Evolutionary conservation across 352 stramenopile species (phyloP).

Genomic region (Globisporangium orthogonon): DNA sequence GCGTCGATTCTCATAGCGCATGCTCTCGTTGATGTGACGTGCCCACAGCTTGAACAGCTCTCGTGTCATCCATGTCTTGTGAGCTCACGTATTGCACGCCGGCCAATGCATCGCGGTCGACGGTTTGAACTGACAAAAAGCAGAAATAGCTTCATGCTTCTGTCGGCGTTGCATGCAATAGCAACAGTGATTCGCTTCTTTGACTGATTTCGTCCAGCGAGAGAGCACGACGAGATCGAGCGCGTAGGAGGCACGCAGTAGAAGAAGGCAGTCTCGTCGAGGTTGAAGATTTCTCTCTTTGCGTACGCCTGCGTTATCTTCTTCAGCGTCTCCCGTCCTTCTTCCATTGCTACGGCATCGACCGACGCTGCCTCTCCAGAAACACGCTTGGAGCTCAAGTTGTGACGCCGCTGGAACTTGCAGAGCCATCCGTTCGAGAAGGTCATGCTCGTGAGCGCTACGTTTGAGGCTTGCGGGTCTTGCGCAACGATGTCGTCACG

Average conservation of each 20-base stretch:
- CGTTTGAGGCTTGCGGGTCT: background rate
- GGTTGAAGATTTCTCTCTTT: slow-evolving; percentile 13
- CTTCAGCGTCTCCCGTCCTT: background rate
- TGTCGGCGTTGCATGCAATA: slow-evolving; percentile 4
- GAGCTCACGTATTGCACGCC: slow-evolving; percentile 1
- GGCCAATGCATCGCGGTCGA: background rate
- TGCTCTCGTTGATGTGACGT: background rate
- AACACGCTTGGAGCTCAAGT: slow-evolving; percentile 7
- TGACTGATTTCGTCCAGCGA: slow-evolving; percentile 3
- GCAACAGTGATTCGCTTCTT: slow-evolving; percentile 8
- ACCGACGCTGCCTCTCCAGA: slow-evolving; percentile 7
- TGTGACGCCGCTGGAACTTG: slow-evolving; percentile 10
- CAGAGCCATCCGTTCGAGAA: slow-evolving; percentile 26
- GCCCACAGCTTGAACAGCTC: slow-evolving; percentile 3
- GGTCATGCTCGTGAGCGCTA: background rate
- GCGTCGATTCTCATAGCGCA: background rate
- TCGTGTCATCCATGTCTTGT: slow-evolving; percentile 2
- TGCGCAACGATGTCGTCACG: background rate
- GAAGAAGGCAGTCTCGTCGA: slow-evolving; percentile 15
- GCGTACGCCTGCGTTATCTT: slow-evolving; percentile 5
- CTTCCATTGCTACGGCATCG: background rate
- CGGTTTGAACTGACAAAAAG: slow-evolving; percentile 1
- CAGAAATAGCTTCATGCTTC: background rate
- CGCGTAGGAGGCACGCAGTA: slow-evolving; percentile 6
- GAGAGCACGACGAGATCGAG: background rate